Base-by-base conservation (phyloP, 352 stramenopile genomes). In the Globisporangium nodosum region DNA sequence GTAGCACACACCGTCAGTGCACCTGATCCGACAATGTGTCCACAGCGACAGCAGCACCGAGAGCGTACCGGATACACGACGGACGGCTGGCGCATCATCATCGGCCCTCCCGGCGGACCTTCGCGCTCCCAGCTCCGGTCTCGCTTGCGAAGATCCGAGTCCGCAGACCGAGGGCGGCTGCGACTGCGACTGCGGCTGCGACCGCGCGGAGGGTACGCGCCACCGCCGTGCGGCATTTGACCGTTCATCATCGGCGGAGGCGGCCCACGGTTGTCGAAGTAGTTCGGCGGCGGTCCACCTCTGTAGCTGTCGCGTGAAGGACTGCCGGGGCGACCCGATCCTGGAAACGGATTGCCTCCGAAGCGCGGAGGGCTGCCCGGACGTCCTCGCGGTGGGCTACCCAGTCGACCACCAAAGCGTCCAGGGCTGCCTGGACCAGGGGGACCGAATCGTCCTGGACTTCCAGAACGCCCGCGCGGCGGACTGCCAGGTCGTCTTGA, bases 201-300 rank as follows among this genome's bases (percentile, higher is more conserved):
- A 31, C 71, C 66, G 39, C 70, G 70, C 43, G 70, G 64, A 42
- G 63, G 64, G 3, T 56, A 64, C 2, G 42, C 49, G 2, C 63
- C 43, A 51, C 40, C n/a, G 13, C 11, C 42, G 16, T 48, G 9
- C 1, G 33, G 56, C 18, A 39, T 35, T 18, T 43, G 37, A 49
- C 64, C 64, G 51, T 64, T 71, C 60, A 66, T 75, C 58, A 65
- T 72, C 13, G 58, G 64, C 37, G 65, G 61, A 5, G 58, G 63
- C 13, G 55, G 66, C 12, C 73, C 63, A 52, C 64, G 70, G 49
- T 69, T 61, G 51, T 73, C 70, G 63, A 81, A 74, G 52, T 61
- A 52, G 43, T 61, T 35, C 15, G 51, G 45, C 2, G 53, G 51
- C 1, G 47, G 58, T 59, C 65, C 69, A 20, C 60, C 64, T 53